Percentiles rank a stretch among this genome's conserved stretches.
phyloP scores from a whole-genome alignment of 2,329 filamentous ascomycete genomes.

The Pseudogymnoascus sp. region DNA sequence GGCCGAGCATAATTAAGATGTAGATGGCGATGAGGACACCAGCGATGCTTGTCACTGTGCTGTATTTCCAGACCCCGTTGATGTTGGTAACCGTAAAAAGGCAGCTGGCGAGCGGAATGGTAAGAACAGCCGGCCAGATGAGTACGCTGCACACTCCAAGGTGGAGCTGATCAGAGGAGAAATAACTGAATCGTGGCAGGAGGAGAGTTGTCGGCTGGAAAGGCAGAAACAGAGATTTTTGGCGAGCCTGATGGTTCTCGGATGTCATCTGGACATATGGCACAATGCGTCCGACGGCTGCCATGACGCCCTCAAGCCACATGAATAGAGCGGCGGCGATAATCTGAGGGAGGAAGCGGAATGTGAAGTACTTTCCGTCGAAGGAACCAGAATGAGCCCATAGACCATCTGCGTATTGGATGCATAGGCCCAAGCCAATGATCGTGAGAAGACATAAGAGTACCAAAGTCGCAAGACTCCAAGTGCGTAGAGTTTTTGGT shows the following conservation, averaged over 20 bases:
- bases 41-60: conserved; percentile 65
- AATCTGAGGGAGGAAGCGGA: conserved; percentile 75
- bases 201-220: conserved; percentile 56
- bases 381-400: conserved; percentile 56
- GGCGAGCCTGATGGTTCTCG: conserved; percentile 48
- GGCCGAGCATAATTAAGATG: conserved; percentile 51
- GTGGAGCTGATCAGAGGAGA: conserved; percentile 58
- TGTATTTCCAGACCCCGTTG: conserved; percentile 65
- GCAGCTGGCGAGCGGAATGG: conserved; percentile 72
- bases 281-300: conserved; percentile 64
- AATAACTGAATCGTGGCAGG: conserved; percentile 59
- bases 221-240: conserved; percentile 57
- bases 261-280: conserved; percentile 74
- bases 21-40: conserved; percentile 75
- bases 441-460: conserved; percentile 61
- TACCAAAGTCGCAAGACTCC: conserved; percentile 53
- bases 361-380: conserved; percentile 71
- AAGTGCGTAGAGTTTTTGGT: conserved; percentile 61
- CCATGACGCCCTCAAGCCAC: conserved; percentile 68
- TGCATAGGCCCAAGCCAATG: conserved; percentile 62
- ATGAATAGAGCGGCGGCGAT: conserved; percentile 63
- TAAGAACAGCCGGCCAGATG: conserved; percentile 72
- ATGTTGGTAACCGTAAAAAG: conserved; percentile 59
- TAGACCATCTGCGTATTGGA: conserved; percentile 55
- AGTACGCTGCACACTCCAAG: conserved; percentile 58